phyloP scores from a whole-genome alignment of 2,329 filamentous ascomycete species.

The Emmonsia crescens region DNA sequence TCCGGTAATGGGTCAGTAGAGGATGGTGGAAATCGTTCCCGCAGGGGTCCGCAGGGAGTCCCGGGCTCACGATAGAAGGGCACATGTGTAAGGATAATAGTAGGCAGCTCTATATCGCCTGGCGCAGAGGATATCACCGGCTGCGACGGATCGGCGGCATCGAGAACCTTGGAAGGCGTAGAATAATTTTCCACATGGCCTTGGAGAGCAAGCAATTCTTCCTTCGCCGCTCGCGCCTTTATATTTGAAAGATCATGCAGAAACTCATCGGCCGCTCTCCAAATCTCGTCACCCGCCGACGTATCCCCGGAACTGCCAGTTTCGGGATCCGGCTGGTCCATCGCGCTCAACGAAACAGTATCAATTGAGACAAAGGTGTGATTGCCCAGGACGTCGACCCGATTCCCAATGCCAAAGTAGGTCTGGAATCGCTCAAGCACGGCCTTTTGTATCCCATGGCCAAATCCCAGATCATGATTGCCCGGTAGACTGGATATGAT shows the following conservation, averaged over 20 bases:
- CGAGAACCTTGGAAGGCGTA: conserved; percentile 51
- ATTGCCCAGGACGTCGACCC: conserved; percentile 84
- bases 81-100: conserved; percentile 81
- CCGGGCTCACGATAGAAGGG: conserved; percentile 73
- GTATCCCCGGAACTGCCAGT: conserved; percentile 41
- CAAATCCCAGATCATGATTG: conserved; percentile 92
- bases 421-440: conserved; percentile 75
- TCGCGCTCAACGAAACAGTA: conserved; percentile 73
- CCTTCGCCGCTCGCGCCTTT: conserved; percentile 57
- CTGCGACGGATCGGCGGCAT: conserved; percentile 38
- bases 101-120: conserved; percentile 55
- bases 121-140: conserved; percentile 5
- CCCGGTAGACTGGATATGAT: conserved; percentile 79
- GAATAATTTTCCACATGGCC: conserved; percentile 47
- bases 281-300: conserved; percentile 52
- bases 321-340: conserved; percentile 43
- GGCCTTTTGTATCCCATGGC: conserved; percentile 65
- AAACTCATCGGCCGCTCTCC: conserved; percentile 65
- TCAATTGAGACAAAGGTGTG: conserved; percentile 93
- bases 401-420: conserved; percentile 85
- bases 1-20: conserved; percentile 47
- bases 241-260: conserved; percentile 53
- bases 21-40: conserved; percentile 71
- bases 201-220: conserved; percentile 56
- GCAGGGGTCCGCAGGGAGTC: conserved; percentile 75